Conservation (phyloP, 208 protist genomes). For the Leishmania arabica region DNA sequence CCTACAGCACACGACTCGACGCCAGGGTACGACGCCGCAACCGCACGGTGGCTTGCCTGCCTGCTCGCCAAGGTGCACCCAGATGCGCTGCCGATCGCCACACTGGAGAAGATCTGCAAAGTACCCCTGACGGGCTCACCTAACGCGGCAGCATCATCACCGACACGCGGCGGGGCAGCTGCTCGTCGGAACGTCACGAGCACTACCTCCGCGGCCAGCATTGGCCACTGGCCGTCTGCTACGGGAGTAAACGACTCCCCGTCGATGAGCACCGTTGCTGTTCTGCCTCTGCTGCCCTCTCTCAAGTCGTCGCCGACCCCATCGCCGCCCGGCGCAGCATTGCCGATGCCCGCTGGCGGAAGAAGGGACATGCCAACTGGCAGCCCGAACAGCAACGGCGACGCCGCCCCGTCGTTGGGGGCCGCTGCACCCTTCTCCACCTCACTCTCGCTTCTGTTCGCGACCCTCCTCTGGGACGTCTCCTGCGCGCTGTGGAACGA, state of each 20-base stretch:
- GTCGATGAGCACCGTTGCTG: not conserved
- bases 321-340: not conserved
- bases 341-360: not conserved
- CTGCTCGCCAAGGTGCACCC: conserved; percentile 51
- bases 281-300: conserved; percentile 5
- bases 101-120: conserved; percentile 33
- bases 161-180: not conserved
- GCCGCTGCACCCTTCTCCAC: conserved; percentile 15
- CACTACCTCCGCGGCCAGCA: not conserved
- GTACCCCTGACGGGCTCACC: conserved; percentile 7
- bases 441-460: conserved; percentile 34
- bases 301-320: conserved; percentile 24
- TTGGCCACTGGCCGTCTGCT: not conserved
- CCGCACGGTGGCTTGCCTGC: conserved; percentile 30
- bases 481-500: conserved; percentile 60
- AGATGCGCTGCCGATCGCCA: conserved; percentile 48
- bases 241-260: not conserved
- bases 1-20: conserved; percentile 3
- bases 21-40: conserved; percentile 23
- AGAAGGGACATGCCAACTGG: not conserved
- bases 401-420: not conserved
- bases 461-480: conserved; percentile 57
- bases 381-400: not conserved
- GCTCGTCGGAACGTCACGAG: not conserved
- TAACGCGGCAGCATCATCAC: not conserved